Conservation (phyloP, 192 early-diverging fungal genomes). For the Neocallimastix lanati region DNA sequence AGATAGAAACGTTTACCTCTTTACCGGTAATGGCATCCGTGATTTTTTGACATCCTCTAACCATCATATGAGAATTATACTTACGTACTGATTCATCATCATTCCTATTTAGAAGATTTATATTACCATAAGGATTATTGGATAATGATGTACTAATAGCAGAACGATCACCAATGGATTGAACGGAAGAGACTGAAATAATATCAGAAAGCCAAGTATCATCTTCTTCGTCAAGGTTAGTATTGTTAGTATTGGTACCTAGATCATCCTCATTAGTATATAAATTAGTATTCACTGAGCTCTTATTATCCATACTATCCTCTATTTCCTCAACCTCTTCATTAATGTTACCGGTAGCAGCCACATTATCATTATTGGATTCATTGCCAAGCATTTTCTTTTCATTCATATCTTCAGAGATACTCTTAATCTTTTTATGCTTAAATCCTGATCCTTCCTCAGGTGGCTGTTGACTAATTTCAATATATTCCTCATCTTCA, state of each 20-base stretch:
- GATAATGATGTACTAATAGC: neutral
- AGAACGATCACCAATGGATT: neutral
- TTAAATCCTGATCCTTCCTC: no score
- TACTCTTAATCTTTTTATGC: neutral
- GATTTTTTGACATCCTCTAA: no score
- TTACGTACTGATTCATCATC: neutral
- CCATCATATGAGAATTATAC: no score
- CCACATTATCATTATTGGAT: no score
- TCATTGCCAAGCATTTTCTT: neutral
- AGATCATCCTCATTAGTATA: neutral
- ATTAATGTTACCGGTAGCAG: no score
- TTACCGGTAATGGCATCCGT: slow-evolving; percentile 5
- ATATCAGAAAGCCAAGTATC: no score
- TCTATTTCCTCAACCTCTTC: neutral
- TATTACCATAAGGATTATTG: neutral
- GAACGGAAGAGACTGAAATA: neutral
- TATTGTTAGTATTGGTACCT: neutral
- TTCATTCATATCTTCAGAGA: neutral
- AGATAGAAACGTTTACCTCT: slow-evolving; percentile 46
- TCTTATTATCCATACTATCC: no score
- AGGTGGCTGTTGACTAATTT: no score
- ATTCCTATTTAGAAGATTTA: neutral
- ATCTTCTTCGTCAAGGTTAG: neutral
- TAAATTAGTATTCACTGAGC: neutral
- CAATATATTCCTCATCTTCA: neutral